Evolutionary conservation across 768 basidiomycete genomes (phyloP).

Genomic region (Tephrocybe sp.): DNA sequence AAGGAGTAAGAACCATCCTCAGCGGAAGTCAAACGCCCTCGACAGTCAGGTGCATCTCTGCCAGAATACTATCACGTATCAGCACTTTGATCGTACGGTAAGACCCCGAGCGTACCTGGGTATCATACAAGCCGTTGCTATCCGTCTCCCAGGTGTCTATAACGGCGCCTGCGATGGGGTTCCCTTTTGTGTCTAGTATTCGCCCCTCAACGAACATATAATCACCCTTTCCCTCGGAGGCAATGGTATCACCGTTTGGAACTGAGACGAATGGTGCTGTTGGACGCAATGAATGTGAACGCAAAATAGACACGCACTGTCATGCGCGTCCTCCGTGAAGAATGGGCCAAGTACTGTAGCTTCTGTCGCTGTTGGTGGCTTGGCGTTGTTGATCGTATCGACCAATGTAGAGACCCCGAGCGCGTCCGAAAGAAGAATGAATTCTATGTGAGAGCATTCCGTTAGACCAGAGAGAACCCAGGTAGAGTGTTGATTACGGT

Average conservation of each 20-base stretch:
- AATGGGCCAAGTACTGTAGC: constrained; percentile 83
- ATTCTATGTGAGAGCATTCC: constrained; percentile 55
- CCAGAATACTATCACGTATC: constrained; percentile 59
- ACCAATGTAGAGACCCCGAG: constrained; percentile 80
- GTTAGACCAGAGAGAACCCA: too few species aligned
- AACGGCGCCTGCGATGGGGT: constrained; percentile 60
- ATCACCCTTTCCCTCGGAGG: constrained; percentile 85
- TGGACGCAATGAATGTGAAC: neutral
- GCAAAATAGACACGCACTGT: constrained; percentile 42
- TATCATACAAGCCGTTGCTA: constrained; percentile 46
- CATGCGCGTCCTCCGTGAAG: constrained; percentile 73
- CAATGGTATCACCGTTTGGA: constrained; percentile 69
- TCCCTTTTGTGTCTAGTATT: constrained; percentile 61
- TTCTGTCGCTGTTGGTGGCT: constrained; percentile 63
- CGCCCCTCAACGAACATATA: constrained; percentile 81
- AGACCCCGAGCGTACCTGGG: constrained; percentile 28
- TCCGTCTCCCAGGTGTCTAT: constrained; percentile 91
- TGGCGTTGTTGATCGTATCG: constrained; percentile 71
- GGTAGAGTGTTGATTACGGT: neutral
- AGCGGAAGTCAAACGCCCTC: constrained; percentile 61
- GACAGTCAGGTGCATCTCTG: constrained; percentile 65
- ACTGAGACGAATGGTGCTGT: constrained; percentile 44
- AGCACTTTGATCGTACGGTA: neutral
- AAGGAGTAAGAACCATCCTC: constrained; percentile 68
- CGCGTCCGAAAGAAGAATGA: constrained; percentile 83